Evolutionary conservation across 768 basidiomycete species (phyloP), one percentile per base, ranked within the genome.

Genomic region (Serendipita vermifera): DNA sequence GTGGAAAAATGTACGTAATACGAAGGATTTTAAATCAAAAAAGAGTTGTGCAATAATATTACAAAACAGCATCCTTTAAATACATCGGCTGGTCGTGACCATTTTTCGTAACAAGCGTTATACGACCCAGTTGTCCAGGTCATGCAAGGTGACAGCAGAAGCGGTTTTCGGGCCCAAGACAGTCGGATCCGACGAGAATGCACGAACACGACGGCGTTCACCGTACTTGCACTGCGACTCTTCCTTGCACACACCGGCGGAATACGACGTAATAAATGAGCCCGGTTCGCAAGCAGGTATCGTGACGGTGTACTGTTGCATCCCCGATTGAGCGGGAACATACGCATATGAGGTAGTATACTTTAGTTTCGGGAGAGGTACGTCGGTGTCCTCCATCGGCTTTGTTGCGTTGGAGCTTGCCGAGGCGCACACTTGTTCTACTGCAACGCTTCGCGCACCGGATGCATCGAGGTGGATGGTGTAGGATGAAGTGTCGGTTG

Each of bases 91-190:
- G n/a, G n/a, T n/a, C n/a, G n/a, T n/a, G n/a, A n/a, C n/a, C n/a
- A n/a, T n/a, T n/a, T 41, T 41, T 7, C 39, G 9, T 41, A 53
- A 53, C 11, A 17, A 53, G 17, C 20, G 14, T 39, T 57, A 57
- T 20, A 57, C 24, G 5, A 14, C 11, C 56, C 56, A 57, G 33
- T 31, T 38, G 41, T 57, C 56, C 13, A 57, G 33, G 33, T 57
- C 56, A 46, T 35, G 14, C 3, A 51, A 29, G 15, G 27, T 29
- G 32, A 57, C 56, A 17, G 41, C 56, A 5, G 31, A n/a, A 3
- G 24, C 33, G 22, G 33, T 32, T 33, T 48, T 29, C 11, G 26
- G 15, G 22, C 31, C 56, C 11, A 3, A 14, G 5, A 40, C 20
- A 31, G 4, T 20, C 17, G 55, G 11, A 39, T 40, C 22, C 5